These are phyloP conservation scores for Casuarina glauca DNA, from an alignment of 306 rosid species.

Conservation along the genomic window DNA sequence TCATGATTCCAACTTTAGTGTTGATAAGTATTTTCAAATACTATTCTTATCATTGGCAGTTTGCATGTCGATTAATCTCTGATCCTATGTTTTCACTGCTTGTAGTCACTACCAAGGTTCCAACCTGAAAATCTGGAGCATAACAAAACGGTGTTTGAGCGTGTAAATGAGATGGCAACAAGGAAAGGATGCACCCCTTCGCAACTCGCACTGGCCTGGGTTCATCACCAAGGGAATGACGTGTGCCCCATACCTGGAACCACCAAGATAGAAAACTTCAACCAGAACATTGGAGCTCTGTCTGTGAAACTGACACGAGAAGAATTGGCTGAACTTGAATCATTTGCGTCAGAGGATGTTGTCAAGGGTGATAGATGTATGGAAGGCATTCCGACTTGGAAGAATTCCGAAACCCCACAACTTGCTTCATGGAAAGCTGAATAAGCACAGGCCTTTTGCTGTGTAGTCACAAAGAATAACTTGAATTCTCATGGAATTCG, in stretches of 20 bases:
- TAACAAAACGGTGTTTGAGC: constrained; percentile 56
- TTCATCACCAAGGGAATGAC: constrained; percentile 67
- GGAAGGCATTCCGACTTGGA: constrained; percentile 23
- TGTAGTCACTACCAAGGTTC: constrained; percentile 50
- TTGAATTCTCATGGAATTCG: background rate
- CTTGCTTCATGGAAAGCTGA: constrained; percentile 49
- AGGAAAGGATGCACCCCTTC: constrained; percentile 62
- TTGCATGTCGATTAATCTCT: background rate
- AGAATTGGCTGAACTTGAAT: constrained; percentile 62
- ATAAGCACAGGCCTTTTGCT: constrained; percentile 1
- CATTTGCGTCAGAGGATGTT: constrained; percentile 40
- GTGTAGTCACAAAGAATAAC: background rate
- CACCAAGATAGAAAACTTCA: constrained; percentile 58
- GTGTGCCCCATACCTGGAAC: constrained; percentile 80
- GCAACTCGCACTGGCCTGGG: constrained; percentile 65
- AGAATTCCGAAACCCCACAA: constrained; percentile 51
- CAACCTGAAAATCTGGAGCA: constrained; percentile 57
- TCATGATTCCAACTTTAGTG: background rate
- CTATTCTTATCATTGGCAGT: background rate
- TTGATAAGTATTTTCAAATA: too few species aligned
- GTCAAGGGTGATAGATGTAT: constrained; percentile 50
- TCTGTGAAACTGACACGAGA: constrained; percentile 56
- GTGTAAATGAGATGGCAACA: constrained; percentile 52
- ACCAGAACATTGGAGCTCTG: constrained; percentile 62
- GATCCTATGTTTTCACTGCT: background rate